Evolutionary conservation across 768 basidiomycete species (phyloP).

Genomic region (Suillus fuscotomentosus): DNA sequence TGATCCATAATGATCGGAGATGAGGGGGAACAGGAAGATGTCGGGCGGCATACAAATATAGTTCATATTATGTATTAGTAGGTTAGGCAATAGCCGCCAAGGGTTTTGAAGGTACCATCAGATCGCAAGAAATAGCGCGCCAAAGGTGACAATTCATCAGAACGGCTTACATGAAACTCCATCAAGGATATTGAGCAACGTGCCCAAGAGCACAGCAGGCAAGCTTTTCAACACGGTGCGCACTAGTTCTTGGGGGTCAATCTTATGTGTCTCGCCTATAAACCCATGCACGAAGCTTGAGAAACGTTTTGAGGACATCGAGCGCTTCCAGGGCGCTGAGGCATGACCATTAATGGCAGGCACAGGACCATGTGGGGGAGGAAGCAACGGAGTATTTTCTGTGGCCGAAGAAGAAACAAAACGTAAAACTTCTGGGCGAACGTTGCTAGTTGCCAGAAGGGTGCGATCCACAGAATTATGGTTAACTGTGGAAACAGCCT

Average conservation of each 20-base stretch:
- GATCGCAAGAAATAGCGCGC: neutral
- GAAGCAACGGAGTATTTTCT: neutral
- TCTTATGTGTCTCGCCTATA: neutral
- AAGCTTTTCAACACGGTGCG: slow-evolving; percentile 40
- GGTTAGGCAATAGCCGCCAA: neutral
- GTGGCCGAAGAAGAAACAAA: neutral
- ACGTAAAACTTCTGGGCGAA: neutral
- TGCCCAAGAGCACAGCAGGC: slow-evolving; percentile 85
- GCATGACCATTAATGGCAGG: neutral
- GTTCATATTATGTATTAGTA: slow-evolving; percentile 6
- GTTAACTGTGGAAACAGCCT: neutral
- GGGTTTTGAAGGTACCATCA: neutral
- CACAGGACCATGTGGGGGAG: neutral
- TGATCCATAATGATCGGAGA: neutral
- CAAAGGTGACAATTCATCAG: neutral
- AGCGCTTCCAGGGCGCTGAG: neutral
- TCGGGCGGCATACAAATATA: neutral
- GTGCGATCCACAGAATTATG: neutral
- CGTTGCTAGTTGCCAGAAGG: neutral
- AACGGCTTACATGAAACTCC: slow-evolving; percentile 79
- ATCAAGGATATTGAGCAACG: slow-evolving; percentile 87
- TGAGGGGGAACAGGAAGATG: neutral
- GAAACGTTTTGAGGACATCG: neutral
- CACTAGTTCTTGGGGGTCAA: slow-evolving; percentile 3
- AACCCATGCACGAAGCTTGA: neutral